These are phyloP conservation scores for Saccharomyces pastorianus DNA, from an alignment of 1,139 yeast species.

Conservation along the genomic window DNA sequence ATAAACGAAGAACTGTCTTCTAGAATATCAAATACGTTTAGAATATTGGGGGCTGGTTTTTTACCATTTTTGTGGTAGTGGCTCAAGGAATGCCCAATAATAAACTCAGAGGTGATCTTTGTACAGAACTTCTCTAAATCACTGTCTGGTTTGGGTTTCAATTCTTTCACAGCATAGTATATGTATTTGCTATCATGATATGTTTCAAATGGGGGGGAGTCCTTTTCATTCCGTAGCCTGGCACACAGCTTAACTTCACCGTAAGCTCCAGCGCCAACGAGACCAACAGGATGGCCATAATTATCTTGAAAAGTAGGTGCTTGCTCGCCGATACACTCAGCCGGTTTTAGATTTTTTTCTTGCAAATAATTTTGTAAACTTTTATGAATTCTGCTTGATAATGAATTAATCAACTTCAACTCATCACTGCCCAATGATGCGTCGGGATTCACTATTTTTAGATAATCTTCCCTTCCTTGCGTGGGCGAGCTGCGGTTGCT, in stretches of 20 bases:
- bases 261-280: slow-evolving; percentile 59
- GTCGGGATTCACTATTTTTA: slow-evolving; percentile 24
- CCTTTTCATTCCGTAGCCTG: slow-evolving; percentile 31
- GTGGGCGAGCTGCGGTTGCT: slow-evolving; percentile 17
- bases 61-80: slow-evolving; percentile 26
- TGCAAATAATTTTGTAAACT: slow-evolving; percentile 5
- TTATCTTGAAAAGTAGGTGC: slow-evolving; percentile 35
- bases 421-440: slow-evolving; percentile 53
- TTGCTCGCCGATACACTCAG: slow-evolving; percentile 26
- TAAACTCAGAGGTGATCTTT: slow-evolving; percentile 65
- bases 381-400: slow-evolving; percentile 36
- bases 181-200: slow-evolving; percentile 19
- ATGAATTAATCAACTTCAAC: slow-evolving; percentile 40
- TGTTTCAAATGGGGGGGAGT: slow-evolving; percentile 17
- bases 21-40: slow-evolving; percentile 61
- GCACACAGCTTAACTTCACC: slow-evolving; percentile 53
- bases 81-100: slow-evolving; percentile 58
- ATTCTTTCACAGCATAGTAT: slow-evolving; percentile 65
- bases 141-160: slow-evolving; percentile 42
- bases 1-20: slow-evolving; percentile 47
- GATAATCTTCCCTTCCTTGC: slow-evolving; percentile 9
- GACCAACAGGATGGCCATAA: slow-evolving; percentile 52
- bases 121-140: slow-evolving; percentile 50
- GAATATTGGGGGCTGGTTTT: slow-evolving; percentile 43
- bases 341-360: slow-evolving; percentile 1